Evolutionary conservation across 2,329 filamentous ascomycete genomes (phyloP).

Genomic region (Colletotrichum ledebouriae): DNA sequence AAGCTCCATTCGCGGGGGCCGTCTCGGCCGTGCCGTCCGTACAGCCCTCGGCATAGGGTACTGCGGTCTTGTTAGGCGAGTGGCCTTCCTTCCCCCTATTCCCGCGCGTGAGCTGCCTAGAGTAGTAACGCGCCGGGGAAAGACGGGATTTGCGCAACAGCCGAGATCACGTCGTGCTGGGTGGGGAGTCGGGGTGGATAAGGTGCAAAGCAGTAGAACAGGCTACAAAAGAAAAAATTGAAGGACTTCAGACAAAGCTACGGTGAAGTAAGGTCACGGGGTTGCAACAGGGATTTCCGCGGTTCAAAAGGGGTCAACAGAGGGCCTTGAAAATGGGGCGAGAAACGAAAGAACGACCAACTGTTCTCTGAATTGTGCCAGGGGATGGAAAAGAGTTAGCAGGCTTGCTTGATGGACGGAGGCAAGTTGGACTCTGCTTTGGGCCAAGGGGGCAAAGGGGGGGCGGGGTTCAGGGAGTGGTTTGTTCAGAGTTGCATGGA

Average conservation of each 20-base stretch:
- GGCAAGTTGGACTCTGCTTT: conserved; percentile 24
- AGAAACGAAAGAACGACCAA: conserved; percentile 14
- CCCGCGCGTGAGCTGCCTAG: conserved; percentile 26
- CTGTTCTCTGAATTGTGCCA: background rate
- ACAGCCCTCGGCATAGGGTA: conserved; percentile 10
- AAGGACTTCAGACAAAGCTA: background rate
- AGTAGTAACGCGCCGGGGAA: conserved; percentile 27
- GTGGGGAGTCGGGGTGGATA: conserved; percentile 25
- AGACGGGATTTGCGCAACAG: conserved; percentile 33
- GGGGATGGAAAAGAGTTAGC: conserved; percentile 6
- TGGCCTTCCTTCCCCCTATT: conserved; percentile 26
- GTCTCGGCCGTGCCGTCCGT: conserved; percentile 35
- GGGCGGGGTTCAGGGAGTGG: background rate
- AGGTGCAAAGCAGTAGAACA: conserved; percentile 12
- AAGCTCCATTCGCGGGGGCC: conserved; percentile 19
- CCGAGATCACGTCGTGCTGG: conserved; percentile 30
- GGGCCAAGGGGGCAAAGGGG: background rate
- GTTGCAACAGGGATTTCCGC: conserved; percentile 17
- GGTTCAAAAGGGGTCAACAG: conserved; percentile 9
- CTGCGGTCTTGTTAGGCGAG: background rate
- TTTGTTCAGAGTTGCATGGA: conserved; percentile 18
- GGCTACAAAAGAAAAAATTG: background rate
- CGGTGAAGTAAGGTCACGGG: background rate
- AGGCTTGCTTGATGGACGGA: conserved; percentile 20
- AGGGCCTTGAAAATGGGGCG: conserved; percentile 17